A percentile compares a stretch with the other conserved stretches of the same genome.
Evolutionary conservation across 1,139 yeast species (phyloP).

Genomic region (Blastobotrys ciferrii): DNA sequence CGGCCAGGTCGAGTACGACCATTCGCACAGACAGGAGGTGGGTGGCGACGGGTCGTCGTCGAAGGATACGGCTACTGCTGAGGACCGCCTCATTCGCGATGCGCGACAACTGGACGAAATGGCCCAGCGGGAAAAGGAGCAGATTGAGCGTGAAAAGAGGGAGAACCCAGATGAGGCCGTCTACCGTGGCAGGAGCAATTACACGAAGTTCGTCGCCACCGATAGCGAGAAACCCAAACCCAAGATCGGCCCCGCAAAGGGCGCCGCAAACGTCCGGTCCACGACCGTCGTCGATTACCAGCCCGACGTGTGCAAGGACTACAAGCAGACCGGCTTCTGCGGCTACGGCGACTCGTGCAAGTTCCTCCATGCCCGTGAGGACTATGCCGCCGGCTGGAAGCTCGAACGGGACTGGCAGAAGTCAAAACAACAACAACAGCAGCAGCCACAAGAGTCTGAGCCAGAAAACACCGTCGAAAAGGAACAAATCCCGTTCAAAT

Average conservation of each 20-base stretch:
- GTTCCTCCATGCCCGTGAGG: slow-evolving; percentile 86
- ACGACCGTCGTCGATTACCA: slow-evolving; percentile 85
- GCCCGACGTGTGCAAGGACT: slow-evolving; percentile 94
- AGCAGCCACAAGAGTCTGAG: slow-evolving; percentile 11
- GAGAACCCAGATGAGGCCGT: slow-evolving; percentile 27
- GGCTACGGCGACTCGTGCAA: slow-evolving; percentile 99
- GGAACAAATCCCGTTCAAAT: slow-evolving; percentile 53
- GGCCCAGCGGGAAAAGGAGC: slow-evolving; percentile 9
- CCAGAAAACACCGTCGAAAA: slow-evolving; percentile 17
- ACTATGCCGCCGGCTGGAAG: slow-evolving; percentile 72
- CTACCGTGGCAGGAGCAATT: slow-evolving; percentile 38
- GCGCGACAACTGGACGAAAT: slow-evolving; percentile 10
- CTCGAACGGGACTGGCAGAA: slow-evolving; percentile 71
- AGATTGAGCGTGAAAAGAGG: neutral
- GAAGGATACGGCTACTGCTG: slow-evolving; percentile 36
- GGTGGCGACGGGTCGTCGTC: slow-evolving; percentile 37
- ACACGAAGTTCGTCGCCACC: slow-evolving; percentile 18
- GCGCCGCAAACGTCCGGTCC: slow-evolving; percentile 56
- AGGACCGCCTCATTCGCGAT: slow-evolving; percentile 26
- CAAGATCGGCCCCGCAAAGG: slow-evolving; percentile 29
- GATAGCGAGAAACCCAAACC: slow-evolving; percentile 20
- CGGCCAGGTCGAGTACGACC: slow-evolving; percentile 23
- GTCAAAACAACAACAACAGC: slow-evolving; percentile 13
- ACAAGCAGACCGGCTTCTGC: slow-evolving; percentile 87
- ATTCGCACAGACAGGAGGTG: slow-evolving; percentile 33